phyloP scores from a whole-genome alignment of 1,139 yeast species.

The Yamadazyma jaroonii region DNA sequence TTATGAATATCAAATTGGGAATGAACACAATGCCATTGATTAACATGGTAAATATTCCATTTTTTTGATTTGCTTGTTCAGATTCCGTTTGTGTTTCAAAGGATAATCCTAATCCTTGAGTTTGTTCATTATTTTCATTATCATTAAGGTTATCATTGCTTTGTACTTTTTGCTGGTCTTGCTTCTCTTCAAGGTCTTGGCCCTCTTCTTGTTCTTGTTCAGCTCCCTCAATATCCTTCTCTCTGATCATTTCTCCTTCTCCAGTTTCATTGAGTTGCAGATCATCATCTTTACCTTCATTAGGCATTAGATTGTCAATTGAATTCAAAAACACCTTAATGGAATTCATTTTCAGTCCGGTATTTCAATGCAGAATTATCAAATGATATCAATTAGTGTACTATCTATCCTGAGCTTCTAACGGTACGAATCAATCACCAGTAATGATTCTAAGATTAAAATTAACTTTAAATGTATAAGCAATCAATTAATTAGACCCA shows the following conservation, averaged over 20 bases:
- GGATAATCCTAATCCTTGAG: slow-evolving; percentile 1
- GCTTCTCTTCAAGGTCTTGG: neutral
- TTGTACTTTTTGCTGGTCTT: too few relatives aligned
- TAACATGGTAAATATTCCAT: slow-evolving; percentile 2
- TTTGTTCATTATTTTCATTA: neutral
- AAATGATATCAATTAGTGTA: too few relatives aligned
- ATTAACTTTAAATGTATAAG: too few relatives aligned
- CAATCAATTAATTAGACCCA: too few relatives aligned
- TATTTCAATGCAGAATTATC: too few relatives aligned
- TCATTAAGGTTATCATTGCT: neutral
- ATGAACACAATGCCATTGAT: slow-evolving; percentile 15
- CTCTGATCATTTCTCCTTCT: slow-evolving; percentile 1
- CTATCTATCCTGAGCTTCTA: too few relatives aligned
- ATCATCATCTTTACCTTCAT: slow-evolving; percentile 6
- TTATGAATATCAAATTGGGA: slow-evolving; percentile 19
- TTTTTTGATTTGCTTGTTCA: neutral
- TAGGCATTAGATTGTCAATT: slow-evolving; percentile 32
- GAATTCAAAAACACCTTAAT: slow-evolving; percentile 37
- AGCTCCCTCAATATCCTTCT: neutral
- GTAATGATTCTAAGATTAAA: too few relatives aligned
- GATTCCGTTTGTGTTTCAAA: neutral
- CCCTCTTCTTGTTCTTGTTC: neutral
- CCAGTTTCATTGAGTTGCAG: slow-evolving; percentile 8
- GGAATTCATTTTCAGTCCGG: slow-evolving; percentile 28
- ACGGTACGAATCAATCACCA: too few relatives aligned